phyloP scores from a whole-genome alignment of 2,329 filamentous ascomycete genomes.

The Xylaria sp. region DNA sequence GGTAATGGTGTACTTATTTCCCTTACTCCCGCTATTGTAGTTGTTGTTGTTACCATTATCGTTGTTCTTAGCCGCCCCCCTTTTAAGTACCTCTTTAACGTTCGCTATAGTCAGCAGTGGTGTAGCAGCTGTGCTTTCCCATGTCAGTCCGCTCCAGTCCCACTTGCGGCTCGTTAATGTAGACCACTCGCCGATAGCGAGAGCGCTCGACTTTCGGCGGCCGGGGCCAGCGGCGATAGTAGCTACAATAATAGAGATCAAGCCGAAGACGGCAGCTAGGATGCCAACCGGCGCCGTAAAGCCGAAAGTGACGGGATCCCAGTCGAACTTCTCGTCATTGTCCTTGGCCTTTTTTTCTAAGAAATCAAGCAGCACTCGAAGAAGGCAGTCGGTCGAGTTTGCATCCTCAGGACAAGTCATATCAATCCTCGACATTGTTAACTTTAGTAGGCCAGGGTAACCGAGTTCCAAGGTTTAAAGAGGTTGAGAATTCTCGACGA shows the following conservation, averaged over 20 bases:
- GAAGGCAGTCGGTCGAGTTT: conserved; percentile 21
- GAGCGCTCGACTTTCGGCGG: conserved; percentile 5
- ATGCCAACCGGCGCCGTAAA: conserved; percentile 19
- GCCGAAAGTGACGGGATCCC: conserved; percentile 11
- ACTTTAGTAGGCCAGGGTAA: no score
- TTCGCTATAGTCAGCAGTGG: conserved; percentile 10
- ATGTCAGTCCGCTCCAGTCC: conserved; percentile 13
- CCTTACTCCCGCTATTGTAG: no score
- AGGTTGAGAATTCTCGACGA: no score
- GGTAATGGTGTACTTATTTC: no score
- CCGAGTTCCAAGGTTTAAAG: no score
- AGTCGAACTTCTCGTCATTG: conserved; percentile 5
- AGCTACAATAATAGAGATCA: conserved; percentile 7
- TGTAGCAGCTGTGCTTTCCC: conserved; percentile 4
- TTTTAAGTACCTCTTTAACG: no score
- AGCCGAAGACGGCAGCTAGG: conserved; percentile 13
- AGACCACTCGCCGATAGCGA: conserved; percentile 20
- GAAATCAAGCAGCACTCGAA: background rate
- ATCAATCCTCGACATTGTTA: no score
- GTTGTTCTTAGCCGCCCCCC: no score
- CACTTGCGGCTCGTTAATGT: conserved; percentile 6
- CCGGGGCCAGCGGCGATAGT: background rate
- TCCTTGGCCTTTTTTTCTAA: background rate
- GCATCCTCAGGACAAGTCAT: background rate
- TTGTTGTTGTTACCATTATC: no score